Evolutionary conservation across 2,329 filamentous ascomycete species (phyloP).

Genomic region (Diaporthe destruens): DNA sequence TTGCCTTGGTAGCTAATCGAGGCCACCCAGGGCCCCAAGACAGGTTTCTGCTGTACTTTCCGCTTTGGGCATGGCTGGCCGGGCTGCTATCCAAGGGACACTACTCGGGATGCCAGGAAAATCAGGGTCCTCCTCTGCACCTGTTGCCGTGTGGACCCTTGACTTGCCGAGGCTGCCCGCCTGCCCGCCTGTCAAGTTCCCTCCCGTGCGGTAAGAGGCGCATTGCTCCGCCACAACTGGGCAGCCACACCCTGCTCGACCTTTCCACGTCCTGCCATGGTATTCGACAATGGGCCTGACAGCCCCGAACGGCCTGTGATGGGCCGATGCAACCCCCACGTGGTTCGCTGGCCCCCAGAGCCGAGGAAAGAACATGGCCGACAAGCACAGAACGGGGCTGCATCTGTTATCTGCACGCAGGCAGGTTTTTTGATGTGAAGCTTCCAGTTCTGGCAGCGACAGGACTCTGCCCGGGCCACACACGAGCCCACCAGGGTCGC

Average conservation of each 20-base stretch:
- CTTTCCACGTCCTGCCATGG: slow-evolving; percentile 17
- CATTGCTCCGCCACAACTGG: neutral
- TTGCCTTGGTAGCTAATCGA: neutral
- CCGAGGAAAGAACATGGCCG: neutral
- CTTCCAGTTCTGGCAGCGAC: neutral
- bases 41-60: slow-evolving; percentile 28
- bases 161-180: slow-evolving; percentile 28
- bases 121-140: slow-evolving; percentile 21
- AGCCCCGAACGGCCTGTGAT: neutral
- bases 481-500: neutral
- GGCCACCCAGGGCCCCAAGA: slow-evolving; percentile 15
- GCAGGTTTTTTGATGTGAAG: neutral
- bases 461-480: neutral
- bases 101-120: neutral
- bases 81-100: no score
- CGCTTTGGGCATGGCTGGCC: neutral
- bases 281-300: neutral
- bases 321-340: slow-evolving; percentile 21
- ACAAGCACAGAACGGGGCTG: slow-evolving; percentile 1
- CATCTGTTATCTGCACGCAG: neutral
- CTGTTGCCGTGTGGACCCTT: neutral
- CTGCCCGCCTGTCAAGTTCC: neutral
- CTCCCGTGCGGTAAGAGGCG: neutral
- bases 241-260: slow-evolving; percentile 5
- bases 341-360: slow-evolving; percentile 12